Base-by-base conservation (phyloP, 305 asterid genomes). In the Fraxinus angustifolia region DNA sequence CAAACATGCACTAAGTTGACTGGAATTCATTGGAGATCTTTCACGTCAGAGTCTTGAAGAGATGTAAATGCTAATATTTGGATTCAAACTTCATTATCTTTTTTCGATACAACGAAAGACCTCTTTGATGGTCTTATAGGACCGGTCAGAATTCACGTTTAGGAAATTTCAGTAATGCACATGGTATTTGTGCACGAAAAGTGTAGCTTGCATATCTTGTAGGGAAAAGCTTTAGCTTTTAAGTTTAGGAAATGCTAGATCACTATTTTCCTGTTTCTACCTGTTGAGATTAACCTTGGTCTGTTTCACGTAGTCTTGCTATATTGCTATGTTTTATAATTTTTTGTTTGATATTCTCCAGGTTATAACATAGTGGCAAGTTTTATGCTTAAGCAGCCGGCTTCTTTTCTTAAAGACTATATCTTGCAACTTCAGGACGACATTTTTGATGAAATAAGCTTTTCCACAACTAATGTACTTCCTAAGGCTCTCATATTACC, bases 321-420 rank as follows among this genome's bases (percentile, higher is more conserved):
- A 31, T 68, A 30, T 68, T 68, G 23, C 3, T 5, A 30, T 28
- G 74, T 30, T 70, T 70, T 6, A 8, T 16, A 30, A 31, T 14
- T 86, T 45, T 84, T 77, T 31, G 26, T 81, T 79, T 62, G 75
- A 48, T 73, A 72, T 84, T 89, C 83, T 81, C 78, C 91, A 95
- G 99, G 97, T 88, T 90, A 91, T 89, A 91, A 91, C 80, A 87
- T 95, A 68, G 99, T 92, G 68, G 99, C 98, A 71, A 92, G 97
- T 85, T 95, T 95, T 86, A 85, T 86, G 91, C 87, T 93, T 85
- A 85, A 86, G 62, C 91, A 88, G 80, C 88, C 97, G 21, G 89
- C 84, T 79, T 89, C 95, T 14, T 88, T 87, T 82, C 87, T 95
- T 85, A 82, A 93, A 80, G 92, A 91, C 82, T 77, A 90, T 79